A percentile compares a stretch with the other conserved stretches of the same genome.
These are phyloP conservation scores for Tulasnella sp. DNA, from an alignment of 768 basidiomycete genomes.

Conservation along the genomic window DNA sequence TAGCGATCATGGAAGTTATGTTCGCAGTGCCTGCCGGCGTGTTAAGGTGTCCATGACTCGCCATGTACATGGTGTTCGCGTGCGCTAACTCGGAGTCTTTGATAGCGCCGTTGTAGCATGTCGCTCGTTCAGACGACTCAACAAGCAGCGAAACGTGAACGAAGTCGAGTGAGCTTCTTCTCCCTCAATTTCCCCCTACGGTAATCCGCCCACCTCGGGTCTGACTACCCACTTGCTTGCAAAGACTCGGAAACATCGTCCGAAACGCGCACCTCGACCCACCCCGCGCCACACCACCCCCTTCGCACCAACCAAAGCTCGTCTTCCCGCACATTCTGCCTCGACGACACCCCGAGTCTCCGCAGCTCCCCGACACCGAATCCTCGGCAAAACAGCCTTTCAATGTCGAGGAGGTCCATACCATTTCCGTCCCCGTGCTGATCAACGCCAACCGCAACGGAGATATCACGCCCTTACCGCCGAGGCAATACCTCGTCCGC, in stretches of 20 bases:
- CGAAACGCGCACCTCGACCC: background rate
- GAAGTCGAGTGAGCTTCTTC: background rate
- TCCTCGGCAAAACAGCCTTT: background rate
- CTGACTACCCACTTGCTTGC: background rate
- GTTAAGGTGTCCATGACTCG: background rate
- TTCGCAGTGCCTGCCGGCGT: constrained; percentile 3
- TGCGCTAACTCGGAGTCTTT: background rate
- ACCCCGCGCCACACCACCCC: background rate
- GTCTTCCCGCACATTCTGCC: background rate
- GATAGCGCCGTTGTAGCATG: constrained; percentile 7
- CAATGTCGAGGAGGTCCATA: background rate
- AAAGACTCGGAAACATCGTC: background rate
- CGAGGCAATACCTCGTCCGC: background rate
- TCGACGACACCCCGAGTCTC: background rate
- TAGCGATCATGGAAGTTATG: constrained; percentile 10
- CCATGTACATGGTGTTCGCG: background rate
- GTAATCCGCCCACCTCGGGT: background rate
- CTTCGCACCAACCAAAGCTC: background rate
- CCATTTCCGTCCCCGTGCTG: background rate
- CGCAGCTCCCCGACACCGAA: background rate
- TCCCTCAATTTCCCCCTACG: background rate
- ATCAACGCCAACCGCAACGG: background rate
- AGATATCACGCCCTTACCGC: background rate
- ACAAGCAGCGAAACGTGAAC: background rate
- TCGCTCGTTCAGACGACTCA: background rate